Base-by-base conservation (phyloP, 106 monocot genomes). In the Alisma plantagoaquatica region DNA sequence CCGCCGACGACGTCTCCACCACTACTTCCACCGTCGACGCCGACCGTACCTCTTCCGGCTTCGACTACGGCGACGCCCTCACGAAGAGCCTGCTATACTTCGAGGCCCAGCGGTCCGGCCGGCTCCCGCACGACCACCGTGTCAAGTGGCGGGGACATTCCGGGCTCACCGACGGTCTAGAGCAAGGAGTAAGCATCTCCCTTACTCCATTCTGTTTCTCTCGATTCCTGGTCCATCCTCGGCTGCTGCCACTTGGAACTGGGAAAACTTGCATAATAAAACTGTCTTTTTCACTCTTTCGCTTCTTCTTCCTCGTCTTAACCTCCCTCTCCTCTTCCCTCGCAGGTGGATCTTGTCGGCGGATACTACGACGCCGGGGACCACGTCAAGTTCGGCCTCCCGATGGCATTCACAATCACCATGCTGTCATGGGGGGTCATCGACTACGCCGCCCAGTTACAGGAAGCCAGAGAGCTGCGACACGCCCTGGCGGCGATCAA, bases 341-440 rank as follows among this genome's bases (percentile, higher is more conserved):
- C n/a, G 62, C 59, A 81, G 81, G 76, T 82, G 31, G 82, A 82
- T 58, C 73, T 82, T 24, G 73, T 82, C 1, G 82, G 82, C 28
- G 82, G 82, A 1, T 82, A 82, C 73, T 82, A 82, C 31, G 82
- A 82, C 32, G 82, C 82, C 8, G 82, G 74, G 2, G 81, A 81
- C 60, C 53, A 81, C 44, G 81, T 81, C 19, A 81, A 81, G 65
- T 81, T 81, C 60, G 81, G 74, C 2, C 51, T 74, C 2, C 74
- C 74, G 16, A 74, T 74, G 74, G 74, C 74, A 3, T 82, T 82
- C 58, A 82, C 82, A 2, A 43, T 82, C 16, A 82, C 82, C 10
- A 73, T 82, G 82, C 62, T 82, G 33, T 52, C 82, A 0, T 82
- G 82, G 82, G 61, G 73, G 15, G 70, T 61, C 8, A 49, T 65